These are phyloP conservation scores for Ustilago cynodontis DNA, from an alignment of 1,284 basidiomycete genomes.

Conservation along the genomic window DNA sequence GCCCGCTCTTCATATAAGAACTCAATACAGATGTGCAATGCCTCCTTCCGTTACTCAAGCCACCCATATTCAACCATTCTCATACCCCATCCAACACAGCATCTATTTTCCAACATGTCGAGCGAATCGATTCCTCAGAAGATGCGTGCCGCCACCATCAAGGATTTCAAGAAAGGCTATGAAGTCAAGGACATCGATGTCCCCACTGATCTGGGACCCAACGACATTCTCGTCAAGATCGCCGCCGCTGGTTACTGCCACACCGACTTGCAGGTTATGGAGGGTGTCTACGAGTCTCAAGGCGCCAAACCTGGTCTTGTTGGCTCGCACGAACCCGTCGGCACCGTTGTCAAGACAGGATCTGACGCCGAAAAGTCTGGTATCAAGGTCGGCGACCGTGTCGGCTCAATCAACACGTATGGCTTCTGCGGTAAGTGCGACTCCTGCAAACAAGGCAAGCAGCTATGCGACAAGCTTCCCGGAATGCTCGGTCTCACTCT, in stretches of 20 bases:
- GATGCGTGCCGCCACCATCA: conserved; percentile 61
- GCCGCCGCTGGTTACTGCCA: conserved; percentile 62
- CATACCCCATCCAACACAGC: background rate
- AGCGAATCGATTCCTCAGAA: conserved; percentile 47
- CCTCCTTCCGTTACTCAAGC: background rate
- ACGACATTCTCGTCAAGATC: conserved; percentile 51
- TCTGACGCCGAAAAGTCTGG: conserved; percentile 36
- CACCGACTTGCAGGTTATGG: conserved; percentile 61
- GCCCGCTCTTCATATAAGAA: background rate
- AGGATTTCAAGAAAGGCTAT: conserved; percentile 58
- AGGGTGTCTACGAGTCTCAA: conserved; percentile 55
- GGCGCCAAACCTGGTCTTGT: conserved; percentile 59
- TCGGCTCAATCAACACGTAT: conserved; percentile 66
- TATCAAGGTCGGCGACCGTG: conserved; percentile 64
- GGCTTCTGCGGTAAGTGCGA: conserved; percentile 62
- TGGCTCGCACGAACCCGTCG: conserved; percentile 63
- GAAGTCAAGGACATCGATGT: conserved; percentile 58
- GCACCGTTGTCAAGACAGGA: conserved; percentile 54
- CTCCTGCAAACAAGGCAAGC: conserved; percentile 61
- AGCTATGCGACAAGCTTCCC: conserved; percentile 60
- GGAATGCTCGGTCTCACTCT: conserved; percentile 58
- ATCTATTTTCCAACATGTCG: conserved; percentile 34
- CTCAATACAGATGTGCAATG: background rate
- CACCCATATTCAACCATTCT: background rate
- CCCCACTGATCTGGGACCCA: conserved; percentile 38